phyloP scores from a whole-genome alignment of 345 rosid genomes.

The Salix arbutifolia region DNA sequence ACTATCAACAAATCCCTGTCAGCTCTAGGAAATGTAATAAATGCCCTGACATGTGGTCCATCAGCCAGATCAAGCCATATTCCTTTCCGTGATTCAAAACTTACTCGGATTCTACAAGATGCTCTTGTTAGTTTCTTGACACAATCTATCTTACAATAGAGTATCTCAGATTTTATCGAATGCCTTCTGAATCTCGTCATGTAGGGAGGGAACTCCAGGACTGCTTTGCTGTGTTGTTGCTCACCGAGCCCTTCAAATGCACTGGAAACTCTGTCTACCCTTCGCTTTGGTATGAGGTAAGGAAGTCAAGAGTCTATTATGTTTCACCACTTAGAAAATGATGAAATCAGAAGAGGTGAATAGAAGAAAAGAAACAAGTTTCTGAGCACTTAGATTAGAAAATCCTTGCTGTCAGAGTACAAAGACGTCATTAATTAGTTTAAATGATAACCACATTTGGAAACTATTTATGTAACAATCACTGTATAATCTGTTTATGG shows the following conservation, averaged over 20 bases:
- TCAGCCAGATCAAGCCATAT: conserved; percentile 59
- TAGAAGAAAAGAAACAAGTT: background rate
- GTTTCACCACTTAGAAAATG: background rate
- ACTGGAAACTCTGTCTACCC: conserved; percentile 76
- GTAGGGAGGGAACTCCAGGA: conserved; percentile 81
- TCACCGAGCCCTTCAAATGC: conserved; percentile 81
- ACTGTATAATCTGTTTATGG: background rate
- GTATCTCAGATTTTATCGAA: conserved; percentile 1
- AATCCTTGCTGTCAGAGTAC: background rate
- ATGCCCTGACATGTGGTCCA: conserved; percentile 73
- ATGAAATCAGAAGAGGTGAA: background rate
- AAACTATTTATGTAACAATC: background rate
- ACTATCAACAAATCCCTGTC: conserved; percentile 90
- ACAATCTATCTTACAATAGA: conserved; percentile 3
- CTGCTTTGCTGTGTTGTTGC: conserved; percentile 85
- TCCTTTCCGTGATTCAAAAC: conserved; percentile 91
- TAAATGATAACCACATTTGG: background rate
- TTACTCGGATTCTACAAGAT: conserved; percentile 83
- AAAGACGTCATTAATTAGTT: background rate
- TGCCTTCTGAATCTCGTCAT: conserved; percentile 12
- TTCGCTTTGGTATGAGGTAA: conserved; percentile 87
- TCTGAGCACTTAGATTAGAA: background rate
- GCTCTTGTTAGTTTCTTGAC: conserved; percentile 54
- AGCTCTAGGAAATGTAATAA: conserved; percentile 79
- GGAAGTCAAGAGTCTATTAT: conserved; percentile 5